A percentile compares a stretch with the other conserved stretches of the same genome.
Conservation (phyloP, 176 grass and related monocot genomes). For the Triticum dicoccoides region DNA sequence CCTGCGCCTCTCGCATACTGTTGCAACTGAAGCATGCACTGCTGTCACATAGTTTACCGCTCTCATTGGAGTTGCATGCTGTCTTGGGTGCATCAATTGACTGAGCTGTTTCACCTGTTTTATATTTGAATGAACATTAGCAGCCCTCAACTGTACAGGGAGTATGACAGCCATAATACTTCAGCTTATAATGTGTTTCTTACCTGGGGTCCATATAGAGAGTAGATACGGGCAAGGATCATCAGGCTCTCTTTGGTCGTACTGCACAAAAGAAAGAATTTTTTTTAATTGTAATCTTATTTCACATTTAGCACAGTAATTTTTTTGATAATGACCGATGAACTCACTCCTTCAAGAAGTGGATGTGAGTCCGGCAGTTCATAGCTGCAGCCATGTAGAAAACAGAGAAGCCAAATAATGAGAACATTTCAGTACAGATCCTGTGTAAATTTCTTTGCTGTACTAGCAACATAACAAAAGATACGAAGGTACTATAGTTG, state of each 20-base stretch:
- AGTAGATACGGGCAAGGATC: slow-evolving; percentile 78
- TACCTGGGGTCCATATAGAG: slow-evolving; percentile 83
- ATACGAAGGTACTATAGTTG: background rate
- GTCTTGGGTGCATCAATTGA: slow-evolving; percentile 71
- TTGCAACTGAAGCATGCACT: slow-evolving; percentile 62
- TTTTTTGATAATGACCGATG: background rate
- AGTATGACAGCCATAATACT: background rate
- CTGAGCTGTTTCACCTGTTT: slow-evolving; percentile 78
- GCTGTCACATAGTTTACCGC: slow-evolving; percentile 51
- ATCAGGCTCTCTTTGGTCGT: slow-evolving; percentile 65
- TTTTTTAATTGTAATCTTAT: slow-evolving; percentile 1
- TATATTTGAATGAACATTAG: slow-evolving; percentile 12
- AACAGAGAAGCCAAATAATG: slow-evolving; percentile 17
- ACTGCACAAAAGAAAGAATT: slow-evolving; percentile 45
- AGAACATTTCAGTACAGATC: background rate
- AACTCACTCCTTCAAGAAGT: slow-evolving; percentile 69
- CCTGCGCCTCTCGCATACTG: slow-evolving; percentile 56
- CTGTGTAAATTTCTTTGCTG: background rate
- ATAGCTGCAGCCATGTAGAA: slow-evolving; percentile 52
- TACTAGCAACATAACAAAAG: background rate
- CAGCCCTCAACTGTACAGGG: background rate
- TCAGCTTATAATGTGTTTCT: slow-evolving; percentile 10
- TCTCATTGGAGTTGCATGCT: slow-evolving; percentile 55
- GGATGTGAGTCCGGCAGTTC: slow-evolving; percentile 75
- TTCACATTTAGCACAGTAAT: background rate